Evolutionary conservation across 1,284 basidiomycete species (phyloP), one percentile per base, ranked within the genome.

Genomic region (Ceratobasidium sp.): DNA sequence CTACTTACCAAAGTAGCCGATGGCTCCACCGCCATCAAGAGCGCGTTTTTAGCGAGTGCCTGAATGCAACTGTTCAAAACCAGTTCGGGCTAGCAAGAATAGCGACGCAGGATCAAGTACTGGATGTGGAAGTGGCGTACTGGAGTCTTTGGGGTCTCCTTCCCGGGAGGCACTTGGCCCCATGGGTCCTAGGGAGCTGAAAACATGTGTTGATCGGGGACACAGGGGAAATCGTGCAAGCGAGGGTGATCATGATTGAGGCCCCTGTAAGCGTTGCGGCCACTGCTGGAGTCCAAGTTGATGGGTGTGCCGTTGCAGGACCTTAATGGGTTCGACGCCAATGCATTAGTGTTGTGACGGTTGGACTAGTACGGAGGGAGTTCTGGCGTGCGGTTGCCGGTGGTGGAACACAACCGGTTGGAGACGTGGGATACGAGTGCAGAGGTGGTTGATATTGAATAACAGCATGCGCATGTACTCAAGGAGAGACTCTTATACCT

Each of bases 151-250:
- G n/a, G n/a, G n/a, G n/a, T n/a, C n/a, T 41, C 59, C 47, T 52
- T 38, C 52, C 44, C 50, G 49, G 44, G n/a, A 35, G 38, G 57
- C n/a, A 6, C 5, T n/a, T 1, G 30, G 57, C 26, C 21, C 38
- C 28, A 11, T 70, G 67, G 67, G 67, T 70, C 67, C 58, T 70
- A 26, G 43, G 67, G 23, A n/a, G 26, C 16, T 41, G 54, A 70
- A 59, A 59, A 35, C 67, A 44, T 4, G 41, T 18, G 5, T 44
- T 54, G 26, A 70, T 38, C 4, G 54, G 67, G 7, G 67, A 70
- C 21, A 70, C 43, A 9, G 67, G 67, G 14, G 41, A 58, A 28
- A 70, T 58, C 16, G 67, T 43, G 26, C 66, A 57, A n/a, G 67
- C 44, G 28, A 55, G 66, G 5, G 54, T 58, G 35, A 49, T 43